Percentiles rank a stretch among this genome's conserved stretches.
phyloP scores from a whole-genome alignment of 495 filamentous ascomycete genomes.

The Penicillium pulvis region DNA sequence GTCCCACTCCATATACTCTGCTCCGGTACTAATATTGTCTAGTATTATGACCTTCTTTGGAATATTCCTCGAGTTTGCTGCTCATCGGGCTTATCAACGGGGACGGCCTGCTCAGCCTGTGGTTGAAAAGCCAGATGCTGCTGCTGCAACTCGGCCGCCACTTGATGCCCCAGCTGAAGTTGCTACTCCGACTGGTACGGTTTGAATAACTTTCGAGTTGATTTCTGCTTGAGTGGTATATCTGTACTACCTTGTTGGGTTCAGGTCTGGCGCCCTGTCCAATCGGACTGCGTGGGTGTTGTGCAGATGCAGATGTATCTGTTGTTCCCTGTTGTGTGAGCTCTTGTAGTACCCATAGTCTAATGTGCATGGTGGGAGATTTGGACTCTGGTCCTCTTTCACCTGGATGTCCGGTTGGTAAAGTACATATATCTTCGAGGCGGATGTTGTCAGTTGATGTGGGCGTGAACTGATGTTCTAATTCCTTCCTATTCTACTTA shows the following conservation, averaged over 20 bases:
- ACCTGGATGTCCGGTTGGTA: not conserved
- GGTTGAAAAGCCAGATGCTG: conserved; percentile 28
- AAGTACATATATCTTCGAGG: not conserved
- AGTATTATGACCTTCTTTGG: conserved; percentile 52
- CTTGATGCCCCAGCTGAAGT: conserved; percentile 35
- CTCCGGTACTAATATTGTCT: not conserved
- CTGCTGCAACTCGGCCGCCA: conserved; percentile 16
- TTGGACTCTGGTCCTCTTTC: not conserved
- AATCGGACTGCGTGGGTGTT: not conserved
- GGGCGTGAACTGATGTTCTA: not conserved
- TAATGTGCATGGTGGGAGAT: not conserved
- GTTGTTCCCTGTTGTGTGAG: not conserved
- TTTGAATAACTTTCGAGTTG: not conserved
- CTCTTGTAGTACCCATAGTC: not conserved
- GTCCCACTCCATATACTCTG: not conserved
- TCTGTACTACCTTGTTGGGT: conserved; percentile 2
- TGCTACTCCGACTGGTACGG: conserved; percentile 11
- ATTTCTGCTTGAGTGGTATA: not conserved
- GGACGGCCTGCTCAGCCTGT: conserved; percentile 19
- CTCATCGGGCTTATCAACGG: conserved; percentile 48
- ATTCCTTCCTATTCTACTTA: not conserved
- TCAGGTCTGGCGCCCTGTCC: not conserved
- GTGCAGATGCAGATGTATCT: not conserved
- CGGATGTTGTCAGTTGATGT: too few species aligned
- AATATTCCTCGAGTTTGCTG: conserved; percentile 54